phyloP scores from a whole-genome alignment of 768 basidiomycete genomes.

The Dioszegia hungarica region DNA sequence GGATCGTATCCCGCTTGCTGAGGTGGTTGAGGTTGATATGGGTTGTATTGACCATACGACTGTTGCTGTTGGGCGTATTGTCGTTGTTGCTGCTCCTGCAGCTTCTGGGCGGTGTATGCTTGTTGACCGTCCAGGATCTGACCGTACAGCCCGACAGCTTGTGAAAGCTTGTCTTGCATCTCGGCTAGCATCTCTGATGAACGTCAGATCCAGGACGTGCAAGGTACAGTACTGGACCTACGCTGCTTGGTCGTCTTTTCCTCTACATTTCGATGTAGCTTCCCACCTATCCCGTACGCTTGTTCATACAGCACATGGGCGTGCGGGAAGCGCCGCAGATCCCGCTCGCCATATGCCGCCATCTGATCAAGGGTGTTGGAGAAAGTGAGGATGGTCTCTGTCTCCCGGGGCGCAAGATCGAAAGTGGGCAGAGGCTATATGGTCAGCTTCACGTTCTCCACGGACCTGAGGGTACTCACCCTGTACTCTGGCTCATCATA shows the following conservation, averaged over 20 bases:
- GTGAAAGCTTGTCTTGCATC: constrained; percentile 89
- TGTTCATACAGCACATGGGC: constrained; percentile 80
- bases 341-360: constrained; percentile 68
- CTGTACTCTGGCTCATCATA: constrained; percentile 51
- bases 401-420: constrained; percentile 75
- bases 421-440: constrained; percentile 63
- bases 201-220: no score
- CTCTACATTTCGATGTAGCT: constrained; percentile 74
- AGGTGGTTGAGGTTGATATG: constrained; percentile 17
- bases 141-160: constrained; percentile 89
- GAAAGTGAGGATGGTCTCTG: constrained; percentile 82
- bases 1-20: constrained; percentile 14
- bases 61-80: constrained; percentile 29
- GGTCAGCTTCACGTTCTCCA: constrained; percentile 1
- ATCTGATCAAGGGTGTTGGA: constrained; percentile 83
- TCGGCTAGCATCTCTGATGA: constrained; percentile 73
- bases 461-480: constrained; percentile 23
- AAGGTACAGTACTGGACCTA: no score
- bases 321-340: constrained; percentile 74
- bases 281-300: constrained; percentile 70
- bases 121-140: constrained; percentile 78
- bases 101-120: constrained; percentile 32
- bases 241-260: constrained; percentile 82
- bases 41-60: constrained; percentile 33
- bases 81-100: constrained; percentile 37